These are phyloP conservation scores for Aureobasidium sp. DNA, from an alignment of 2,329 filamentous ascomycete species.

Conservation along the genomic window DNA sequence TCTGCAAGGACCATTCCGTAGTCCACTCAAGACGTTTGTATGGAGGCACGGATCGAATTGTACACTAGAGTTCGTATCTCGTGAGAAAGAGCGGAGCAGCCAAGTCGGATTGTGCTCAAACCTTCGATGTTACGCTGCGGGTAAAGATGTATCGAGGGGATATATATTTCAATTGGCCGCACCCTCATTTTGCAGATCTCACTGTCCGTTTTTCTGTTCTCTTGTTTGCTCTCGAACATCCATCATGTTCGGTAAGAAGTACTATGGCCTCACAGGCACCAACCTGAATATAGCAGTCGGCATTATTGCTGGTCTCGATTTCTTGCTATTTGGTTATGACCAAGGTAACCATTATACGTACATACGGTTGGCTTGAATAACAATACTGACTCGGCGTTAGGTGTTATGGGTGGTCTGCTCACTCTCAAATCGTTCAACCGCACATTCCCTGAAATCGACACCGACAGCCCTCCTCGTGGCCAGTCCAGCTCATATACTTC, in stretches of 20 bases:
- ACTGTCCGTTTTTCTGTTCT: not conserved
- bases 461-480: constrained; percentile 16
- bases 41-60: not conserved
- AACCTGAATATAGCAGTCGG: constrained; percentile 38
- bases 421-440: constrained; percentile 36
- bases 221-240: not conserved
- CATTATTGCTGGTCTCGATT: constrained; percentile 38
- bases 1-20: not conserved
- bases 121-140: not conserved
- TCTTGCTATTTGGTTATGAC: constrained; percentile 35
- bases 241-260: constrained; percentile 21
- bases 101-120: not conserved
- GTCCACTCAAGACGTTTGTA: not conserved
- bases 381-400: constrained; percentile 19
- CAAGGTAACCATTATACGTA: constrained; percentile 13
- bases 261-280: constrained; percentile 36
- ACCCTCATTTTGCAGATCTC: not conserved
- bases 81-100: constrained; percentile 1
- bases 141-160: not conserved
- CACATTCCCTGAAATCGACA: constrained; percentile 37
- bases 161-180: not conserved
- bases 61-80: not conserved
- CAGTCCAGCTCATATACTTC: constrained; percentile 17
- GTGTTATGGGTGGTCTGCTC: constrained; percentile 40
- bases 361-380: not conserved